Evolutionary conservation across 2,329 filamentous ascomycete species (phyloP), one percentile per base, ranked within the genome.

Genomic region (Acephala macrosclerotiorum): DNA sequence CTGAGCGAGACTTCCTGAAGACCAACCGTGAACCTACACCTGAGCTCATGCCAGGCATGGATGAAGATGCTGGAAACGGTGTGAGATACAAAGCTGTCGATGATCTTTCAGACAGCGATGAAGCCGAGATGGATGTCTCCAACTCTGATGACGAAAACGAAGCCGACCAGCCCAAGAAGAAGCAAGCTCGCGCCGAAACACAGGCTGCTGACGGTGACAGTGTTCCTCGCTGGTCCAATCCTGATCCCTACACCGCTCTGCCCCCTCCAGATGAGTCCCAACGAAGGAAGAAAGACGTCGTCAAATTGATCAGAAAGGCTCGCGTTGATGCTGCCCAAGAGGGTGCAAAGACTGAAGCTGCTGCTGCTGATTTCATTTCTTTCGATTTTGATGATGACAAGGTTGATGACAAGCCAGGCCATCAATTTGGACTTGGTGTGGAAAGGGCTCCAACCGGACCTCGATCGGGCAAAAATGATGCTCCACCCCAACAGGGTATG

Each of bases 291-390:
- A 90, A 89, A 71, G 94, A 97, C 71, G 90, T 97, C 45, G 92
- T 98, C 40, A 92, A 96, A 74, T 79, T 97, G 67, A 97, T 98
- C 72, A 90, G 94, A 72, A 97, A 97, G 76, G 93, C 94, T 1
- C 92, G 94, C 57, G 83, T 94, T 38, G 87, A 89, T 42, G 79
- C 82, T 2, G 77, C 80, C 6, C 75, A 79, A 6, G 74, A 73
- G 11, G 79, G 85, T 35, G 78, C 82, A 0, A 80, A 82, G 12
- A 80, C 84, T 0, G 83, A 88, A 25, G 82, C 85, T 1, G 85
- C 89, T 56, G 83, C 85, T 25, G 90, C 91, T 65, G 95, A 99
- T 71, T 98, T 97, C 75, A 97, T 99, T 63, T 96, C 95, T 0
- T 92, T 95, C 66, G 91, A 89, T 70, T 83, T 91, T 53, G 86